Evolutionary conservation across 805 yeast species (phyloP), one percentile per base, ranked within the genome.

Genomic region (Candida arabinofermentans): DNA sequence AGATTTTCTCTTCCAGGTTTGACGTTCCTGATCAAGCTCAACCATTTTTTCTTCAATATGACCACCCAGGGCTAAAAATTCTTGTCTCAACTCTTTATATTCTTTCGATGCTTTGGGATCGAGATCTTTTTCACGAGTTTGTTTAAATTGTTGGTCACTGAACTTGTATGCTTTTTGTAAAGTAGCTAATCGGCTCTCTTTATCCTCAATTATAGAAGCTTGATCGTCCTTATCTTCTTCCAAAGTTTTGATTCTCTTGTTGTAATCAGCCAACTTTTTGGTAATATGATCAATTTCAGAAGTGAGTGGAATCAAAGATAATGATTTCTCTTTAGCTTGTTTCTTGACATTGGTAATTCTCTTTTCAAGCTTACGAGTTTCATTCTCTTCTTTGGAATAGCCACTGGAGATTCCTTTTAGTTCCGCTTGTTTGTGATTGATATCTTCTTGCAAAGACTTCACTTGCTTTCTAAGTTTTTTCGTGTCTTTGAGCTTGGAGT

Each of bases 291-390:
- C 67, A 41, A 73, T 72, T 46, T 78, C 79, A 7, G 87, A 75
- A 24, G 71, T 72, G 4, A 83, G 57, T 1, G 95, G 95, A 23
- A 84, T 70, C 38, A 85, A 51, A 6, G 72, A 71, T 23, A 76
- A 59, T 39, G 71, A 71, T 22, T 67, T 62, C 6, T 62, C 58
- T 31, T 77, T 82, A n/a, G 32, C 32, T n/a, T 14, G 32, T 14
- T 29, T 29, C 14, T 74, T 58, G n/a, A 64, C 60, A 2, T 55
- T 49, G n/a, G 60, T 56, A 36, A 67, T 63, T n/a, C 59, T 57
- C 1, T 56, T 56, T 33, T 67, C 67, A n/a, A 63, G 58, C 34
- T 72, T 73, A 21, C 66, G 64, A n/a, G 67, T 55, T 6, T 66
- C 62, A 33, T 75, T 50, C 5, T 72, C 65, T 2, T 70, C 70